Evolutionary conservation across 805 yeast species (phyloP).

Genomic region (Wickerhamomyces canadensis): DNA sequence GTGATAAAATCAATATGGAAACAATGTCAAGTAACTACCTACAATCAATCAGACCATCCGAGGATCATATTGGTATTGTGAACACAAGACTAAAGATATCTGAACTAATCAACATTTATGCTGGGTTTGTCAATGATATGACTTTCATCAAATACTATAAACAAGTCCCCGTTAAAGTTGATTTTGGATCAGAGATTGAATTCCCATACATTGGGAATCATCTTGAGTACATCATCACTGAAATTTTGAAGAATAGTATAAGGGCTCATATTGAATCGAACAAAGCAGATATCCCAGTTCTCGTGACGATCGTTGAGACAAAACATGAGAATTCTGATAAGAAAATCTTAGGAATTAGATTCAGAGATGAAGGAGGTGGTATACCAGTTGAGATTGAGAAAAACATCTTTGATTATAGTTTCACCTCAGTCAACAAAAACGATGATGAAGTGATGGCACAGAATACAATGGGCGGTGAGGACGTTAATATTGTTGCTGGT

Average conservation of each 20-base stretch:
- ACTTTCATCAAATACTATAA: conserved; percentile 80
- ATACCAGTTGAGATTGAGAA: conserved; percentile 60
- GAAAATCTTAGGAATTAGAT: conserved; percentile 52
- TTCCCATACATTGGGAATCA: conserved; percentile 87
- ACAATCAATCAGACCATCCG: conserved; percentile 44
- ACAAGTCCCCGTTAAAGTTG: conserved; percentile 53
- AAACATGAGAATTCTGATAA: conserved; percentile 16
- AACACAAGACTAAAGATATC: conserved; percentile 63
- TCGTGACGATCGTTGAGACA: conserved; percentile 38
- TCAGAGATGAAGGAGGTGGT: conserved; percentile 89
- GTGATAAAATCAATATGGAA: conserved; percentile 83
- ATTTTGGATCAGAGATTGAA: conserved; percentile 47
- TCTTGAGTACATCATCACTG: conserved; percentile 82
- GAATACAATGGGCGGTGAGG: conserved; percentile 67
- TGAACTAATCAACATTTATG: conserved; percentile 55
- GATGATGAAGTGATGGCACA: conserved; percentile 44
- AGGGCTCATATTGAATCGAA: conserved; percentile 80
- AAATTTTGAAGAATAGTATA: conserved; percentile 79
- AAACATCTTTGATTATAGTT: conserved; percentile 80
- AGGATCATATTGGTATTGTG: conserved; percentile 58
- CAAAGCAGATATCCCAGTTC: conserved; percentile 33
- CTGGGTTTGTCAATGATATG: conserved; percentile 76
- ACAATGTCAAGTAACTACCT: conserved; percentile 83
- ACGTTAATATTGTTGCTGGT: conserved; percentile 74
- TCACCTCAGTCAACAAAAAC: conserved; percentile 66